Evolutionary conservation across 176 grass and related monocot genomes (phyloP), one percentile per base, ranked within the genome.

Genomic region (Oryza rufipogon): DNA sequence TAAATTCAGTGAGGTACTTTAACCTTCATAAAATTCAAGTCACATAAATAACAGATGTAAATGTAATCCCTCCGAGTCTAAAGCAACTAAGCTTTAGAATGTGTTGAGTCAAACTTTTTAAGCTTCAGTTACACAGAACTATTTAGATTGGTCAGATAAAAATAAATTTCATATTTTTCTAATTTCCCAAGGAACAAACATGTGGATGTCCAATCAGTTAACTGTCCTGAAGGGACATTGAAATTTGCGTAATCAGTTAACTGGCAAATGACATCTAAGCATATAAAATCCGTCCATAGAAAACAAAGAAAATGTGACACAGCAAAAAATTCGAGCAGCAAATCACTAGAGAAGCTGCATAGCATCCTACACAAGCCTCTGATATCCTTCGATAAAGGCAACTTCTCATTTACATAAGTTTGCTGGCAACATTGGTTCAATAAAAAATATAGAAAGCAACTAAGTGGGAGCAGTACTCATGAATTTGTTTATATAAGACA

Each of bases 401-500:
- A 41, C 17, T 20, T 4, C 83, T 79, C 12, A 1, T 72, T 84
- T 75, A 66, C 28, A 73, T 26, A 42, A 79, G 20, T 45, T 69
- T 49, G 23, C 79, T 32, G 38, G 11, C 34, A 63, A 47, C 25
- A 10, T 68, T 75, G 61, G 36, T 80, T 51, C 73, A 51, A 76
- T 13, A 66, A 83, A 45, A 76, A 75, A 76, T 48, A 75, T 63
- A 75, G 71, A 30, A 75, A 64, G 64, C 16, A 72, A 75, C 4
- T 22, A 54, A 54, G 15, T 1, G 4, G 56, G 20, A 22, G 7
- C 20, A 22, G 56, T 46, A 64, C 26, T 34, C 52, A n/a, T 41
- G 42, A 89, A 85, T 84, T 79, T 25, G 7, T 72, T 83, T 74
- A 54, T 49, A 72, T 36, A 41, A 79, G 13, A 65, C 39, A 72